A percentile compares a stretch with the other conserved stretches of the same genome.
phyloP scores from a whole-genome alignment of 2,329 filamentous ascomycete species.

The Gnomoniopsis sp. region DNA sequence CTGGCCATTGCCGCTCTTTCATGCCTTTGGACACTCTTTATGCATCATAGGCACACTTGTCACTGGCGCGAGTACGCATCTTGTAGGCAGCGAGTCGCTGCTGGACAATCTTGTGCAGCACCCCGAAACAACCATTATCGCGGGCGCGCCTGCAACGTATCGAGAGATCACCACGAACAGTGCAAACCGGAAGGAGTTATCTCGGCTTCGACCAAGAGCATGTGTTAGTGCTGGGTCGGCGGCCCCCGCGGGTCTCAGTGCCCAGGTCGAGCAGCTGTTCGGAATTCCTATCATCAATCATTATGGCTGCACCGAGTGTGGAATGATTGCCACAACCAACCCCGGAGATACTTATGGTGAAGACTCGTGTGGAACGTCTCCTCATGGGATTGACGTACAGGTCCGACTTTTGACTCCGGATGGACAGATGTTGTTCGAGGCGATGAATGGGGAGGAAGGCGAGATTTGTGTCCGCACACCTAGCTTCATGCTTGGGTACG shows the following conservation, averaged over 20 bases:
- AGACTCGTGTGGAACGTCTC: background rate
- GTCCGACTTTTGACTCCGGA: background rate
- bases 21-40: background rate
- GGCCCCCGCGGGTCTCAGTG: background rate
- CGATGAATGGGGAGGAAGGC: background rate
- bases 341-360: background rate
- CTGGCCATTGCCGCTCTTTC: constrained; percentile 2
- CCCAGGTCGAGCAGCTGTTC: background rate
- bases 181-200: background rate
- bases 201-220: background rate
- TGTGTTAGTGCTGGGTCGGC: background rate
- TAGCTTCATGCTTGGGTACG: background rate
- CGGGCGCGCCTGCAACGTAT: background rate
- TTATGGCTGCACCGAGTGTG: constrained; percentile 8
- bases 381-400: background rate
- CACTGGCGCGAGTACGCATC: background rate
- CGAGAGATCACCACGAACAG: background rate
- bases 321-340: background rate
- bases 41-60: background rate
- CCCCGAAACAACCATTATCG: background rate
- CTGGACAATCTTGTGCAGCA: background rate
- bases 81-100: background rate
- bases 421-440: background rate
- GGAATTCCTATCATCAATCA: background rate
- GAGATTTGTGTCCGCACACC: constrained; percentile 5